A percentile compares a stretch with the other conserved stretches of the same genome.
These are phyloP conservation scores for Coleophoma cylindrospora DNA, from an alignment of 2,329 filamentous ascomycete genomes.

Conservation along the genomic window DNA sequence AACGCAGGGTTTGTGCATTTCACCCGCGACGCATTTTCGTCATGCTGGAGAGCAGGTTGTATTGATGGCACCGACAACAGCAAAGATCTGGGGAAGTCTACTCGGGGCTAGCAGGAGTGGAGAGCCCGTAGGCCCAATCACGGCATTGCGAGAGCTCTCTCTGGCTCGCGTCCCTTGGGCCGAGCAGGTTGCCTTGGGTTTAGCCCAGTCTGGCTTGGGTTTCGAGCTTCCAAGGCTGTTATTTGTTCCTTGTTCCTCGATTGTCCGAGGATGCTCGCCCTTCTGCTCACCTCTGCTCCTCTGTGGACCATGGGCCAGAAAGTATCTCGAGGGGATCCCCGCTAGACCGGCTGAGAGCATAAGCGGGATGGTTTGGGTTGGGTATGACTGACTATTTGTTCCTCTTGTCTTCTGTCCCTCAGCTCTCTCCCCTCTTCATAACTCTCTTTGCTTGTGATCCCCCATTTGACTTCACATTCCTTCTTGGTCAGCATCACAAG, in stretches of 20 bases:
- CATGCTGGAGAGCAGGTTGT: background rate
- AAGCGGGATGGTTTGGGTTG: background rate
- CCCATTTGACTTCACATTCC: background rate
- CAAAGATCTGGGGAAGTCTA: background rate
- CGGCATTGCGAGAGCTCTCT: background rate
- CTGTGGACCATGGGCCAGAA: background rate
- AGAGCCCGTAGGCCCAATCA: constrained; percentile 1
- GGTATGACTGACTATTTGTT: background rate
- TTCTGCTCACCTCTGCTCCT: no score
- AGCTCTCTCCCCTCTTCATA: background rate
- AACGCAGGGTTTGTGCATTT: background rate
- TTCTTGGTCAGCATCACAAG: background rate
- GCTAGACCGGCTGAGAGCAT: constrained; percentile 1
- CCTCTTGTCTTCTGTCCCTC: background rate
- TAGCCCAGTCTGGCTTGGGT: background rate
- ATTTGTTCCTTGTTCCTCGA: constrained; percentile 1
- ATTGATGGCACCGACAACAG: no score
- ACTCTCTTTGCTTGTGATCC: background rate
- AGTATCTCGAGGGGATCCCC: background rate
- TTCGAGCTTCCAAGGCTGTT: background rate
- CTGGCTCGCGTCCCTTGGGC: constrained; percentile 3
- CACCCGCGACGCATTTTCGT: background rate
- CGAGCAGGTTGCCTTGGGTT: background rate
- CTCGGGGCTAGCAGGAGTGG: no score
- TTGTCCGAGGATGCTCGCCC: constrained; percentile 6